Base-by-base conservation (phyloP, 768 basidiomycete species). In the Chalciporus chontae region DNA sequence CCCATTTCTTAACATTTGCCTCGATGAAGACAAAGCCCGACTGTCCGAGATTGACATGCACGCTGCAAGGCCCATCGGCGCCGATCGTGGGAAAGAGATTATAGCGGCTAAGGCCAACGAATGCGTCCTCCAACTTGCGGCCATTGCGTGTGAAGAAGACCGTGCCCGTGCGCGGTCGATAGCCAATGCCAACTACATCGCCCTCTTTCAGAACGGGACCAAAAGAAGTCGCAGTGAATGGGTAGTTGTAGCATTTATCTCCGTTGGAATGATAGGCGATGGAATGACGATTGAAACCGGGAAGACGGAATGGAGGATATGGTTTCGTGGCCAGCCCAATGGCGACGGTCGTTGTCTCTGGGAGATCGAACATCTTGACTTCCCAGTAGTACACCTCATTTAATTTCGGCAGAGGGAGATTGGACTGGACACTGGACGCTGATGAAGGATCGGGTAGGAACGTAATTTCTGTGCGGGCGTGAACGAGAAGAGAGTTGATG, bases 311-410 rank as follows among this genome's bases (percentile, higher is more conserved):
- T 9, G 86, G 81, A 8, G 96, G 96, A 64, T 92, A 98, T 8
- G 96, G 96, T 68, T 96, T 98, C 3, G 96, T 99, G 15, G 95
- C 94, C 32, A 99, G 68, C 31, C 96, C 96, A 43, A 98, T 82
- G 29, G 92, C 84, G n/a, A 96, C 87, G 40, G 78, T 89, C 8
- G 94, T 98, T 3, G 80, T 74, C 53, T 81, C 75, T 11, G 94
- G 93, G 47, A 96, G 86, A 71, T 99, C 96, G 65, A 94, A 98
- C 89, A 98, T 90, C 73, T 99, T 99, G 54, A 93, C 89, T 67
- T 99, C 96, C 90, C 91, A 99, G 67, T 99, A 99, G 67, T 99
- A 99, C 11, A 97, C 94, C 67, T 98, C 96, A 71, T 99, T 99
- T 43, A 98, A 77, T 65, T 97, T 97, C 11, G 96, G 96, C 3